Evolutionary conservation across 495 filamentous ascomycete species (phyloP), one percentile per base, ranked within the genome.

Genomic region (Xylaria venustula): DNA sequence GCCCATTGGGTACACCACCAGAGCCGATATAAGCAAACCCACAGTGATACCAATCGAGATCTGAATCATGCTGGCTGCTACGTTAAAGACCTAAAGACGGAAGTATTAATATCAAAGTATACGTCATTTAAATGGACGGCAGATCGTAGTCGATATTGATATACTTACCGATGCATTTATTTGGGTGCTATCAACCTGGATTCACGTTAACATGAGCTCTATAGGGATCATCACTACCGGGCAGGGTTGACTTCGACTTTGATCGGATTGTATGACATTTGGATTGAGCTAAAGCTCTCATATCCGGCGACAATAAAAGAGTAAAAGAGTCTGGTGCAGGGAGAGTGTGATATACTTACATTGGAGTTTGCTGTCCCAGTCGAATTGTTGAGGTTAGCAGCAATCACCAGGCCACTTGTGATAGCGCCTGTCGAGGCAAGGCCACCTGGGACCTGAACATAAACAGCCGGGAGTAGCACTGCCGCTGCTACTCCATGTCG

Each of bases 11-110:
- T 97, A 97, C 5, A 96, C 87, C 23, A 95, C 77, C 66, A 95
- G 69, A 8, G 90, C 89, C 50, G 89, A 89, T 40, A 93, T 75
- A 65, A 94, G 95, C 44, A 97, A 71, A 3, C 92, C 92, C 2
- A 95, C 92, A 1, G 91, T 92, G 54, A 94, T 93, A 20, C 90
- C 92, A 66, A 95, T 91, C 5, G 92, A 90, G 11, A 96, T 83
- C 69, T 96, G 90, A 46, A 97, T 84, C 76, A 97, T 93, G 28
- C 83, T 87, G 64, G 89, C 91, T 12, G 88, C 83, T 34, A 97
- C 88, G 60, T 89, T 92, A 46, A 93, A 89, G 20, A 88, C 87
- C 47, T 62, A 44, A 3, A 3, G 32, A 19, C 11, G 30, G 40
- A 1, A 23, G 17, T 12, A 28, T 46, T 40, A 54, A n/a, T 34